Evolutionary conservation across 2,329 filamentous ascomycete genomes (phyloP).

Genomic region (Penicillium sp.): DNA sequence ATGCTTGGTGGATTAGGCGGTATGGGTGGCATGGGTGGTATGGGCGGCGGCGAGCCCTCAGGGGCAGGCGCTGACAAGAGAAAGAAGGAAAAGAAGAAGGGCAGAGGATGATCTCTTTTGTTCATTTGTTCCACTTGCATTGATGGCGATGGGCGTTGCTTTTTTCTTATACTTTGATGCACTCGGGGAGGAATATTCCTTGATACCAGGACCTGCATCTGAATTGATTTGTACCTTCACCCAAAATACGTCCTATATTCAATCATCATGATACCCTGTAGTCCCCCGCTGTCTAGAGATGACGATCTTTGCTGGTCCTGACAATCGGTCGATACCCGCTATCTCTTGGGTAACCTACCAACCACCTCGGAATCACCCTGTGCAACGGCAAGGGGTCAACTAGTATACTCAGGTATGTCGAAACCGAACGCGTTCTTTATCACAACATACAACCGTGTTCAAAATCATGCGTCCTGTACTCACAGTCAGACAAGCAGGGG

Average conservation of each 20-base stretch:
- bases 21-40: conserved; percentile 40
- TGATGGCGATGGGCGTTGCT: conserved; percentile 42
- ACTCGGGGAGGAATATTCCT: conserved; percentile 7
- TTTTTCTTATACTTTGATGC: conserved; percentile 11
- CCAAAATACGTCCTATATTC: neutral
- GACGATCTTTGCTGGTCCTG: neutral
- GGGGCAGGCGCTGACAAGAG: conserved; percentile 39
- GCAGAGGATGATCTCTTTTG: conserved; percentile 38
- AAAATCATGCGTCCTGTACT: neutral
- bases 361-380: neutral
- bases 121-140: conserved; percentile 34
- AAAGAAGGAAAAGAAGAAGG: conserved; percentile 55
- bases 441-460: neutral
- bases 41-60: conserved; percentile 25
- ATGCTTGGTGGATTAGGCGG: conserved; percentile 6
- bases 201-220: conserved; percentile 9
- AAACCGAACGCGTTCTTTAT: neutral
- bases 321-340: neutral
- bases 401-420: neutral
- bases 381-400: conserved; percentile 1
- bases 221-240: conserved; percentile 7
- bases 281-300: neutral
- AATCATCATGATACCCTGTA: neutral
- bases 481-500: conserved; percentile 1
- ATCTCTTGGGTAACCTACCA: neutral